Conservation (phyloP, 805 yeast genomes). For the Ogataea thermomethanolica region DNA sequence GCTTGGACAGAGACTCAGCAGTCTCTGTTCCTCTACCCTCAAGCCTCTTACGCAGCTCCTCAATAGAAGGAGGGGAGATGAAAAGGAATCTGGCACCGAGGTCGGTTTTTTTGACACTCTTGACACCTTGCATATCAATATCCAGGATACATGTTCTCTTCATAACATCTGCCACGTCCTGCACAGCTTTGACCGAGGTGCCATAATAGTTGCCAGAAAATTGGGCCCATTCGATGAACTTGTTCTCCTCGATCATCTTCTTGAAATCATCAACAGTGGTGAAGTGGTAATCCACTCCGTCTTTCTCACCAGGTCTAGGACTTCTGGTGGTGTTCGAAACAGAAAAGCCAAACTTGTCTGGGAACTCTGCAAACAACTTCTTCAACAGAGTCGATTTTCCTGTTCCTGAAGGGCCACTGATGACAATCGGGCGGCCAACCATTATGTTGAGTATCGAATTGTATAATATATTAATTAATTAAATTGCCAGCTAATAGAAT, state of each 20-base stretch:
- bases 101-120: constrained; percentile 77
- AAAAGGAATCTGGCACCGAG: constrained; percentile 84
- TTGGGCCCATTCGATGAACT: constrained; percentile 96
- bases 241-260: constrained; percentile 63
- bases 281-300: constrained; percentile 90
- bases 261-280: constrained; percentile 77
- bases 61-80: constrained; percentile 90
- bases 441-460: constrained; percentile 3
- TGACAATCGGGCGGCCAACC: constrained; percentile 76
- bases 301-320: constrained; percentile 88
- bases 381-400: constrained; percentile 95
- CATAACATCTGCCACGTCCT: constrained; percentile 55
- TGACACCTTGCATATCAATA: constrained; percentile 99
- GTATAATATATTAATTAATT: not conserved
- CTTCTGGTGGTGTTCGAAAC: constrained; percentile 88
- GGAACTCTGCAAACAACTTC: constrained; percentile 84
- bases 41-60: constrained; percentile 69
- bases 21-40: constrained; percentile 95
- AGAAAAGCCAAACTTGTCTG: constrained; percentile 88
- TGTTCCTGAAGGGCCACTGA: constrained; percentile 96
- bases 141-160: constrained; percentile 87
- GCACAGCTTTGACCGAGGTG: constrained; percentile 82
- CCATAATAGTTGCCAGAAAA: constrained; percentile 98
- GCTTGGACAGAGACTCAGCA: constrained; percentile 73
- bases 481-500: constrained; percentile 8